Evolutionary conservation across 2,329 filamentous ascomycete species (phyloP), one percentile per base, ranked within the genome.

Genomic region (Monilinia vaccinii-corymbosi): DNA sequence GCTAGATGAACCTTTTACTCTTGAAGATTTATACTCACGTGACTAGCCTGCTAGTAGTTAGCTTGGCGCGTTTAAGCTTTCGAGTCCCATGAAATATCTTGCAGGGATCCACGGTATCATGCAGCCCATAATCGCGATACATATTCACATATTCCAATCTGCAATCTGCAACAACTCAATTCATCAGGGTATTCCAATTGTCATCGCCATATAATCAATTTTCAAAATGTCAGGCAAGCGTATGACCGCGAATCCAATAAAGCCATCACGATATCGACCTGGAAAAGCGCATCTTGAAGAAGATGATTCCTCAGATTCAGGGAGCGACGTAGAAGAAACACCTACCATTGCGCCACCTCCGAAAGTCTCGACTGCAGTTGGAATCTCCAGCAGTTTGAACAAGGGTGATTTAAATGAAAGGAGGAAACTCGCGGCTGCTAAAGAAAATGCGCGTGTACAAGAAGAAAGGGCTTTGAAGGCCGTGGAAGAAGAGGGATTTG

Each of bases 191-290:
- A 28, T 18, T 21, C 14, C 28, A 10, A 10, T 16, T 16, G 6
- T 25, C 6, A 38, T 16, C 18, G 38, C n/a, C n/a, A 32, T 34
- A 56, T 21, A 51, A 32, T 44, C 28, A 45, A 46, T 60, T 31
- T 42, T 25, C 60, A 69, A 63, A 48, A 81, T 83, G 81, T 86
- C 88, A 63, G 84, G 86, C 14, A 91, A 89, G 73, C 88, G 89
- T 70, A 96, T 97, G 89, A 97, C 93, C 64, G 91, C 92, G 64
- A 96, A 97, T 71, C 91, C 90, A 4, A 76, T 87, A 61, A 86
- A 85, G 72, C 89, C 91, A 28, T 83, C 86, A 66, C 88, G 94
- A 60, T 88, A 97, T 70, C 86, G 91, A 61, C 87, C 93, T 18
- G 93, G 94, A 66, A 97, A 97, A 74, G 78, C 86, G 18, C 76